A percentile compares a stretch with the other conserved stretches of the same genome.
Evolutionary conservation across 805 yeast species (phyloP).

Genomic region (Zygosaccharomyces siamensis): DNA sequence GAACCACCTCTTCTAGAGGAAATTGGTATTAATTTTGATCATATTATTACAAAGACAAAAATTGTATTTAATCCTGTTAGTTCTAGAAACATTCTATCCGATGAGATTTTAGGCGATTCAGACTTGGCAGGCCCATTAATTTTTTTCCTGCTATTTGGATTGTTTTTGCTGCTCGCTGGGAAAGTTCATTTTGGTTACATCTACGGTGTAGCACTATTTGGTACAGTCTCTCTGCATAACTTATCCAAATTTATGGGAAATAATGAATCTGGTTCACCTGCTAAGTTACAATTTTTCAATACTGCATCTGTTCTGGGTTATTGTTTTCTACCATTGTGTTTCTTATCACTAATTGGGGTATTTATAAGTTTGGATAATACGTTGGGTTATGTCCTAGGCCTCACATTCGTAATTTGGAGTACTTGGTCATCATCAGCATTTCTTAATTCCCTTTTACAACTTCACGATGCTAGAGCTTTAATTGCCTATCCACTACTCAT

Average conservation of each 20-base stretch:
- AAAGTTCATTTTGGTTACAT: constrained; percentile 96
- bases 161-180: constrained; percentile 76
- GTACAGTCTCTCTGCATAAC: constrained; percentile 77
- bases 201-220: constrained; percentile 92
- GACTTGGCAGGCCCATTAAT: constrained; percentile 94
- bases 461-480: constrained; percentile 79
- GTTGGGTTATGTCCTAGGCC: constrained; percentile 65
- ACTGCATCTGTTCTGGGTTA: constrained; percentile 93
- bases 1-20: constrained; percentile 92
- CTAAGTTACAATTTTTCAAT: constrained; percentile 46
- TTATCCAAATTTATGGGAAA: constrained; percentile 85
- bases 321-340: constrained; percentile 83
- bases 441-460: constrained; percentile 76
- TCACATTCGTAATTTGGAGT: constrained; percentile 77
- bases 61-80: constrained; percentile 76
- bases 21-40: constrained; percentile 85
- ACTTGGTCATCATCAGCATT: constrained; percentile 91
- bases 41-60: constrained; percentile 76
- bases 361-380: constrained; percentile 72
- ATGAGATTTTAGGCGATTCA: constrained; percentile 77
- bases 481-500: constrained; percentile 91
- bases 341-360: constrained; percentile 52
- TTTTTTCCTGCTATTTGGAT: constrained; percentile 82
- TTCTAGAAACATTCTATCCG: constrained; percentile 48
- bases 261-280: constrained; percentile 30